A percentile compares a stretch with the other conserved stretches of the same genome.
Conservation (phyloP, 768 basidiomycete species). For the Gautieria morchelliformis region DNA sequence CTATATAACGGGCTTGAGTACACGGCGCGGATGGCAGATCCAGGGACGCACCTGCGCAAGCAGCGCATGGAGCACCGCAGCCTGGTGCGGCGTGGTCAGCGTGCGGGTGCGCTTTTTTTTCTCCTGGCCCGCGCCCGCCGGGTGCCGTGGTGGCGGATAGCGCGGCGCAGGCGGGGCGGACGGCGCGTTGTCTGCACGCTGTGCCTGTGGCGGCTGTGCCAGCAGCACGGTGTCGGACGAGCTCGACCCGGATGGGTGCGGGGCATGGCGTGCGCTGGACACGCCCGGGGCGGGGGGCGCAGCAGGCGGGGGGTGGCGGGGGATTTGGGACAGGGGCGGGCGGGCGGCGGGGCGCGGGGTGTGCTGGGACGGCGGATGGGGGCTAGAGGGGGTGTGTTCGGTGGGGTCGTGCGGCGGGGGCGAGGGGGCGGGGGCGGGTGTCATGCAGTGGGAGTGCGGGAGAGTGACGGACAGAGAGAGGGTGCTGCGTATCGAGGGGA, state of each 20-base stretch:
- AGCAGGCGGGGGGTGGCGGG: neutral
- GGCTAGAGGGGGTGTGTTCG: neutral
- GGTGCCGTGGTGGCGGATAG: too few relatives aligned
- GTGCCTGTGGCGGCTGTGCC: neutral
- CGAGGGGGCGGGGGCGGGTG: neutral
- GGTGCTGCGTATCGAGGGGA: neutral
- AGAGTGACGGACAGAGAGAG: neutral
- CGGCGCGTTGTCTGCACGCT: too few relatives aligned
- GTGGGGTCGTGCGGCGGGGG: too few relatives aligned
- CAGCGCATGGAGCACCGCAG: conserved; percentile 77
- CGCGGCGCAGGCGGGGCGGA: too few relatives aligned
- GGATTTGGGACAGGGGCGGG: too few relatives aligned
- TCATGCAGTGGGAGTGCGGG: neutral
- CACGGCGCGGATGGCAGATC: conserved; percentile 9
- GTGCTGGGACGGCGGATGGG: neutral
- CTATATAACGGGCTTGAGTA: conserved; percentile 29
- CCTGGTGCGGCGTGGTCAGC: conserved; percentile 80
- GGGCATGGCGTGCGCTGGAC: too few relatives aligned
- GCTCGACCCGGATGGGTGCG: neutral
- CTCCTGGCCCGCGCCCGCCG: too few relatives aligned
- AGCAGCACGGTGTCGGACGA: neutral
- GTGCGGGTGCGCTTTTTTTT: conserved; percentile 51
- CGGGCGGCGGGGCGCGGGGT: too few relatives aligned
- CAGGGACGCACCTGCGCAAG: conserved; percentile 61
- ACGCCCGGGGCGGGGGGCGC: neutral